Evolutionary conservation across 1,284 basidiomycete genomes (phyloP).

Genomic region (Exobasidium rhododendri): DNA sequence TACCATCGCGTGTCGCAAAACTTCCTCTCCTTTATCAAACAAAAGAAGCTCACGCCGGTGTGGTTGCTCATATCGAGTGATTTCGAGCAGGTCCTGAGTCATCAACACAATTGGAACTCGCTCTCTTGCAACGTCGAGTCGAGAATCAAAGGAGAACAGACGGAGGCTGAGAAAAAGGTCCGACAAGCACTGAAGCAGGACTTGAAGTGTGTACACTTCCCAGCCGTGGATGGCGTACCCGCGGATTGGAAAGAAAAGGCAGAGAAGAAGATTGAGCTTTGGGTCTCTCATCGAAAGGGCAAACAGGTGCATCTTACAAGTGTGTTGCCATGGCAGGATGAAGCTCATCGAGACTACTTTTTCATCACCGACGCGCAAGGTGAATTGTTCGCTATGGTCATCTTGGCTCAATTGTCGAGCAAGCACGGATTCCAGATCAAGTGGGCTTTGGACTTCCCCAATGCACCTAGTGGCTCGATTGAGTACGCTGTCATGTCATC

Average conservation of each 20-base stretch:
- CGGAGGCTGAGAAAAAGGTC: constrained; percentile 59
- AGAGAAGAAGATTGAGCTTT: constrained; percentile 59
- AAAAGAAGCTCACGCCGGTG: constrained; percentile 59
- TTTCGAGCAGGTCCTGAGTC: constrained; percentile 60
- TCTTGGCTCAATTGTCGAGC: constrained; percentile 62
- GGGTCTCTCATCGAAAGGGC: constrained; percentile 59
- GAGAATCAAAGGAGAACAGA: constrained; percentile 58
- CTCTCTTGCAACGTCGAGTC: constrained; percentile 62
- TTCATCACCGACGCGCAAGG: constrained; percentile 59
- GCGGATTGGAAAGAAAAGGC: constrained; percentile 56
- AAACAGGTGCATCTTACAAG: constrained; percentile 63
- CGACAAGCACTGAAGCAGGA: constrained; percentile 60
- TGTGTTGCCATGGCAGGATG: constrained; percentile 62
- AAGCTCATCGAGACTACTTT: constrained; percentile 62
- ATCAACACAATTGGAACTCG: constrained; percentile 60
- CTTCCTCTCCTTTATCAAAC: constrained; percentile 41
- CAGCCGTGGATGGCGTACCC: constrained; percentile 54
- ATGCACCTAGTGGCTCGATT: constrained; percentile 60
- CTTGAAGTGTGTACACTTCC: constrained; percentile 57
- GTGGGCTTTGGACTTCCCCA: constrained; percentile 64
- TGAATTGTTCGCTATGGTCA: constrained; percentile 60
- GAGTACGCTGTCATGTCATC: constrained; percentile 61
- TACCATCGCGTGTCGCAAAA: constrained; percentile 57
- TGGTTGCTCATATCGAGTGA: constrained; percentile 61
- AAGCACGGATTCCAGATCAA: constrained; percentile 63